These are phyloP conservation scores for Rhodosporidiobolus sp. DNA, from an alignment of 768 basidiomycete genomes.

Conservation along the genomic window DNA sequence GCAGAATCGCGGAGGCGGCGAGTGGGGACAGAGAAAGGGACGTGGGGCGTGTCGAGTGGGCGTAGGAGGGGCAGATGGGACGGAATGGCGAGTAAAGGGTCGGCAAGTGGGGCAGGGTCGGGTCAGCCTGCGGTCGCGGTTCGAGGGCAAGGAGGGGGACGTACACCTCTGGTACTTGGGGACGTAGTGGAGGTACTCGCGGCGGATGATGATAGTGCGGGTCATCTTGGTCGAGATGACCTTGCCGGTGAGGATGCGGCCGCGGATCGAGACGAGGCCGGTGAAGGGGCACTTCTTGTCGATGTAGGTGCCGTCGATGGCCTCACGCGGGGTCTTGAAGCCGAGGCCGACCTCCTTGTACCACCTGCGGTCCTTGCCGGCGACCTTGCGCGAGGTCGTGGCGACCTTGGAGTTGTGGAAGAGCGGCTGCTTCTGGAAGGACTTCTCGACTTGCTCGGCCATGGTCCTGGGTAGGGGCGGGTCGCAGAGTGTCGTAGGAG, in stretches of 20 bases:
- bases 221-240: conserved; percentile 99
- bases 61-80: background rate
- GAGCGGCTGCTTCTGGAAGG: conserved; percentile 94
- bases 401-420: conserved; percentile 96
- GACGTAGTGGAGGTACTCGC: conserved; percentile 77
- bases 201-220: conserved; percentile 92
- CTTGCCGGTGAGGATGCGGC: conserved; percentile 95
- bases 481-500: background rate
- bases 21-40: too few species aligned
- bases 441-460: conserved; percentile 81
- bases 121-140: too few species aligned
- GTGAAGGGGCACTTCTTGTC: conserved; percentile 99
- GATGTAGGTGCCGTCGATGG: conserved; percentile 89
- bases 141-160: background rate
- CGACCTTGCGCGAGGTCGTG: conserved; percentile 85
- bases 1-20: background rate
- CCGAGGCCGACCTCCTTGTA: conserved; percentile 63
- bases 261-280: conserved; percentile 93
- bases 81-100: background rate
- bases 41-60: background rate
- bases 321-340: conserved; percentile 75
- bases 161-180: conserved; percentile 76
- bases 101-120: too few species aligned
- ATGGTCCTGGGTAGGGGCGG: conserved; percentile 42
- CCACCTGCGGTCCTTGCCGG: conserved; percentile 95